These are phyloP conservation scores for Auricularia sp. DNA, from an alignment of 768 basidiomycete species.

Conservation along the genomic window DNA sequence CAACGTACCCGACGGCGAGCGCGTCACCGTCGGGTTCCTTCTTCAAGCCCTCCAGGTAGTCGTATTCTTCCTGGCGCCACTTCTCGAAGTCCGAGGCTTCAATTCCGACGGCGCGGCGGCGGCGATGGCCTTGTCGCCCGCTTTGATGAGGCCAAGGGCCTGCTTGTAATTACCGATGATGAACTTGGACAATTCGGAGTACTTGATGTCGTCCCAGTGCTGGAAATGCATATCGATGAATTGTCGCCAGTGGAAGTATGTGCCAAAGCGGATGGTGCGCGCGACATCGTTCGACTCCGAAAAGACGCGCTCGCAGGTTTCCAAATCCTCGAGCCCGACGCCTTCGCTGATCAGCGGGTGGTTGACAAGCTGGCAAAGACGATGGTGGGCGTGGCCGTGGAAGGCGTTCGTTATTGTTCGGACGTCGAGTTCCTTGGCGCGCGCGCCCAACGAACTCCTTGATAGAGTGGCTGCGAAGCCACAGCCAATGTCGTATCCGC, in stretches of 20 bases:
- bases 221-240: constrained; percentile 11
- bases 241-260: constrained; percentile 13
- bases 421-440: neutral
- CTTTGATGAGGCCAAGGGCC: constrained; percentile 9
- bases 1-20: neutral
- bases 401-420: constrained; percentile 18
- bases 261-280: constrained; percentile 8
- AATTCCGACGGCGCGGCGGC: constrained; percentile 8
- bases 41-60: constrained; percentile 9
- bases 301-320: constrained; percentile 14
- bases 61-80: constrained; percentile 11
- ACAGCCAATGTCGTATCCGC: constrained; percentile 18
- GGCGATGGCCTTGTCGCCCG: neutral
- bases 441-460: constrained; percentile 8
- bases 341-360: constrained; percentile 12
- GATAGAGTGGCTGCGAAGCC: constrained; percentile 11
- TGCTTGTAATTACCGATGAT: constrained; percentile 13
- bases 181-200: neutral
- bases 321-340: constrained; percentile 14
- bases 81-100: constrained; percentile 3
- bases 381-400: constrained; percentile 27
- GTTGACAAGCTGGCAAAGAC: constrained; percentile 14
- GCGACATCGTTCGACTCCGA: constrained; percentile 13
- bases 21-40: constrained; percentile 11
- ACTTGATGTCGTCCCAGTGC: constrained; percentile 16